Base-by-base conservation (phyloP, 805 yeast genomes). In the Myxozyma udenii region DNA sequence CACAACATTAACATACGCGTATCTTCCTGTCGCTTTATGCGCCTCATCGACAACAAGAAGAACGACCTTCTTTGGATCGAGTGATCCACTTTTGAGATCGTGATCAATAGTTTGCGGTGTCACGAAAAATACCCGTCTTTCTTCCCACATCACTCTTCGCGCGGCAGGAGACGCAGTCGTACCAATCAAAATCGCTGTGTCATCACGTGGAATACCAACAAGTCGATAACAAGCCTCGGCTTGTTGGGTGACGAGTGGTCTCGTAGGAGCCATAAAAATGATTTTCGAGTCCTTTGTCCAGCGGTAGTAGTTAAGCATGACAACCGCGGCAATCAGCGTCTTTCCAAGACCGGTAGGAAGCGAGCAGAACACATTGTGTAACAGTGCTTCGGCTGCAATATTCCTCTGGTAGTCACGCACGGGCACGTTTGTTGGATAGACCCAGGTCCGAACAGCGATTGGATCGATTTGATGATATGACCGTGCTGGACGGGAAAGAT, bases 331-430 rank as follows among this genome's bases (percentile, higher is more conserved):
- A 64, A 93, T 89, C 58, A 93, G 88, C 0, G 99, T 93, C 70
- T 93, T 93, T 36, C 99, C 99, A 66, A 90, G 74, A 60, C 99
- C 99, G 0, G 99, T 93, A 0, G 99, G 99, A 14, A 93, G 78
- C 0, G 97, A 95, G 64, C 95, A 91, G 22, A 93, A 71, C 2
- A 84, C 66, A 64, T 93, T 93, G 55, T 81, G 74, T 62, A 78
- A 81, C 33, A 93, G 71, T 0, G 96, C 83, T 51, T 80, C 78
- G 41, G 74, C 72, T 2, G 89, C 87, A 49, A 93, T 89, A 58
- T 83, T 83, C 64, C 75, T 81, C 69, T 93, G 99, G 66, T 95
- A 93, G 54, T 88, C 95, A 65, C 99, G 78, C 0, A 84, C 74
- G 54, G 86, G 85, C 57, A 79, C 79, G 63, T 93, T 91, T 0